Conservation (phyloP, 1,139 yeast species). For the Arxiozyma bovina region DNA sequence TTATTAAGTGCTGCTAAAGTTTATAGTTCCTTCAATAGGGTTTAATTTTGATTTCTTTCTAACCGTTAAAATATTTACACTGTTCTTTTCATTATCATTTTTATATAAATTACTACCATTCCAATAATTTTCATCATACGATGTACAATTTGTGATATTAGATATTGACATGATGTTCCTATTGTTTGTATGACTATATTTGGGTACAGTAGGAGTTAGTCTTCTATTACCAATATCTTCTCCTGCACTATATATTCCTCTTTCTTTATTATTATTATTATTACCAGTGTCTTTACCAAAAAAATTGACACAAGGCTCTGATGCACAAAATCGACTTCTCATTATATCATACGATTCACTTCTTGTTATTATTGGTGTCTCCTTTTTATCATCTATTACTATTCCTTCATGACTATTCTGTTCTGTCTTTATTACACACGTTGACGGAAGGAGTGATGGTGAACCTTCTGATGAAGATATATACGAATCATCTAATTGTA, state of each 20-base stretch:
- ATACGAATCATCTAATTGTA: not conserved
- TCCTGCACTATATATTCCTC: not conserved
- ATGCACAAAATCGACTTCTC: not conserved
- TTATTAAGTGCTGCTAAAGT: not conserved
- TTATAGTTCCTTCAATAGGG: not conserved
- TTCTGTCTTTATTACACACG: not conserved
- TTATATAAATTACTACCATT: not conserved
- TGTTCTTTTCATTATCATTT: not conserved
- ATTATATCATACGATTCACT: not conserved
- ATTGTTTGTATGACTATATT: not conserved
- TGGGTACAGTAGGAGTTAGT: not conserved
- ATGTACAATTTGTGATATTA: not conserved
- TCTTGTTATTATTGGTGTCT: not conserved
- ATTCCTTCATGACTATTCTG: not conserved
- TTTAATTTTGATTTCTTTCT: not conserved
- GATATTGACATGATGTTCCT: not conserved
- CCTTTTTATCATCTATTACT: too few relatives aligned
- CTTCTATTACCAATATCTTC: not conserved
- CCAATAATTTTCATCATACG: not conserved
- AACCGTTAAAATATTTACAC: not conserved
- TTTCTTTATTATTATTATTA: too few relatives aligned
- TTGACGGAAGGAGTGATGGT: not conserved
- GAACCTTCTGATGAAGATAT: not conserved
- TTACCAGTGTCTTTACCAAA: not conserved
- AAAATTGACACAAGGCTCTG: not conserved